Evolutionary conservation across 768 basidiomycete species (phyloP), one percentile per base, ranked within the genome.

Genomic region (Hericium erinaceus): DNA sequence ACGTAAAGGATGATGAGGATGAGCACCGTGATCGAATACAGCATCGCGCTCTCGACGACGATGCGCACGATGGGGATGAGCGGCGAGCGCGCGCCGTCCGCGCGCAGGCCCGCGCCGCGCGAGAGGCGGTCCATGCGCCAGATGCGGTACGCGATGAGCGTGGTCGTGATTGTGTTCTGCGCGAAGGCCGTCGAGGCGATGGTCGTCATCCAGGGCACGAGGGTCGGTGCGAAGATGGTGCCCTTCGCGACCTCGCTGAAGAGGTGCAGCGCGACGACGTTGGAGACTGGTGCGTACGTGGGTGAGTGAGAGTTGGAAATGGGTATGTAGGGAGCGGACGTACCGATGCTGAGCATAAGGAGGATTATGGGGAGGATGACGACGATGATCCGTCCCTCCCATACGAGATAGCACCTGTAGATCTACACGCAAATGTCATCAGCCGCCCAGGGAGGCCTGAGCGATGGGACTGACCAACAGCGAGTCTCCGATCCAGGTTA

Each of bases 131-230:
- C 60, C 10, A 60, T 41, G 37, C 26, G 39, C 58, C 64, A 66
- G 57, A 67, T 64, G 41, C 64, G 65, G 54, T 53, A 65, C 16
- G 63, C 61, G 59, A 68, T 63, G 48, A 67, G 60, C 24, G 37
- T 9, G 12, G 67, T 68, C 12, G 66, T 65, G 28, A 67, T 58
- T 13, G 63, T 56, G 18, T 68, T 68, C 53, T 68, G 64, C 4
- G 60, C 60, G 18, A 68, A 57, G 10, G 64, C 60, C 13, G 63
- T 24, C n/a, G 58, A 53, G 57, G 57, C 63, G 57, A 65, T 64
- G 16, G 61, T 50, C 15, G 52, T 57, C 22, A 68, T 60, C 66
- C 66, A 68, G 15, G 38, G 28, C 40, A 57, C 52, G 39, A 68
- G 66, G 12, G 56, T 58, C 20, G 48, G 24, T 28, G 58, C 58